Percentiles rank a stretch among this genome's conserved stretches.
These are phyloP conservation scores for Grosmannia serpens DNA, from an alignment of 2,329 filamentous ascomycete genomes.

Conservation along the genomic window DNA sequence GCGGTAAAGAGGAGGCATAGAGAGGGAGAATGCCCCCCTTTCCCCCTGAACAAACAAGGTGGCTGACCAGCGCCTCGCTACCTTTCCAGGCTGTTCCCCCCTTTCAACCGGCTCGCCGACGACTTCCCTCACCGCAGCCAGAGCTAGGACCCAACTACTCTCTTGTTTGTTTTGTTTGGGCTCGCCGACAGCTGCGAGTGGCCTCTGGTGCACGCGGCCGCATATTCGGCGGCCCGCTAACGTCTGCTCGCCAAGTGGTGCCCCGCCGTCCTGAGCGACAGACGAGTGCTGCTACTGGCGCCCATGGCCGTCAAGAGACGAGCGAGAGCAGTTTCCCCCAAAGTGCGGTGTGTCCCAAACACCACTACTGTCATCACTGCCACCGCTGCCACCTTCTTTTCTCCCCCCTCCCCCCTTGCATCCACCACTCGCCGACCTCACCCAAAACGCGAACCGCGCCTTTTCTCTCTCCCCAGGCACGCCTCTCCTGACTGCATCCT, in stretches of 20 bases:
- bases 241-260: background rate
- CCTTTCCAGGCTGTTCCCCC: background rate
- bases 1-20: too few species aligned
- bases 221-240: slow-evolving; percentile 9
- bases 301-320: background rate
- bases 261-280: background rate
- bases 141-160: background rate
- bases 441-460: background rate
- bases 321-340: background rate
- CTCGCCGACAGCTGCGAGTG: background rate
- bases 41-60: background rate
- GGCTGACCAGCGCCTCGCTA: background rate
- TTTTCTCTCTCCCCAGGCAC: background rate
- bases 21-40: too few species aligned
- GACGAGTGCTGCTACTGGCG: background rate
- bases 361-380: background rate
- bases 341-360: background rate
- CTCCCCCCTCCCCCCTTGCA: background rate
- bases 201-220: slow-evolving; percentile 2
- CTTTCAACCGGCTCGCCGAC: background rate
- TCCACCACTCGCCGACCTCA: background rate
- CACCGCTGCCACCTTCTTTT: background rate
- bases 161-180: background rate
- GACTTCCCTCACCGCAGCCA: background rate
- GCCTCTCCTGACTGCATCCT: background rate